Conservation (phyloP, 2,329 filamentous ascomycete species). For the Phyllosticta ampelicida region DNA sequence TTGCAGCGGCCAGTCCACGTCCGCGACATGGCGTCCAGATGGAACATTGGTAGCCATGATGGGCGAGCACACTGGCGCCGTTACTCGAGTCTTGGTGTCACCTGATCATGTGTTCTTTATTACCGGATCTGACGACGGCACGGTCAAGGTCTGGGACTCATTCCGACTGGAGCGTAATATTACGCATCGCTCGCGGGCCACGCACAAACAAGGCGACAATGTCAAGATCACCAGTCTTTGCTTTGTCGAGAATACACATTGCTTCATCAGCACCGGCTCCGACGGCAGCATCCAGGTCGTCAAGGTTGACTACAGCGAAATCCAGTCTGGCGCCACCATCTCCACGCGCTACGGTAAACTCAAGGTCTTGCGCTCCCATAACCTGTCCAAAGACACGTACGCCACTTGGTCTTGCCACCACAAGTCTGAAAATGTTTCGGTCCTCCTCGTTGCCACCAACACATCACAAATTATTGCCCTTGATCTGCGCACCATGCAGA, state of each 20-base stretch:
- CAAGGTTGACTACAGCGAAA: conserved; percentile 58
- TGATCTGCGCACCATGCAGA: conserved; percentile 75
- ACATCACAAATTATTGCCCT: conserved; percentile 72
- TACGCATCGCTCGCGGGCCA: conserved; percentile 75
- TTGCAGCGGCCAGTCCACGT: conserved; percentile 38
- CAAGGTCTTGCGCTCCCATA: conserved; percentile 59
- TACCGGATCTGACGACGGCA: conserved; percentile 83
- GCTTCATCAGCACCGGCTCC: conserved; percentile 79
- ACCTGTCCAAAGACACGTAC: conserved; percentile 61
- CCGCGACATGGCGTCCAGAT: conserved; percentile 69
- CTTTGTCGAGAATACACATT: conserved; percentile 89
- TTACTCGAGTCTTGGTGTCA: conserved; percentile 71
- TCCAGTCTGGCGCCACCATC: conserved; percentile 40
- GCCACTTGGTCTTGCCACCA: conserved; percentile 91
- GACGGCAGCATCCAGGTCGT: conserved; percentile 88
- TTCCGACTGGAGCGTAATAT: conserved; percentile 83
- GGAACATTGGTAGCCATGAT: conserved; percentile 81
- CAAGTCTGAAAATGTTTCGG: conserved; percentile 69
- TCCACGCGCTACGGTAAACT: conserved; percentile 62
- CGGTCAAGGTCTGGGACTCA: conserved; percentile 88
- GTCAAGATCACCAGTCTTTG: conserved; percentile 70
- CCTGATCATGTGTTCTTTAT: conserved; percentile 93
- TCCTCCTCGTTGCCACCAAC: conserved; percentile 77
- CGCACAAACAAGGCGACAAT: conserved; percentile 59
- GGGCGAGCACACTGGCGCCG: conserved; percentile 70